Conservation (phyloP, 208 protist genomes). For the Herpetomonas samuelpessoai region DNA sequence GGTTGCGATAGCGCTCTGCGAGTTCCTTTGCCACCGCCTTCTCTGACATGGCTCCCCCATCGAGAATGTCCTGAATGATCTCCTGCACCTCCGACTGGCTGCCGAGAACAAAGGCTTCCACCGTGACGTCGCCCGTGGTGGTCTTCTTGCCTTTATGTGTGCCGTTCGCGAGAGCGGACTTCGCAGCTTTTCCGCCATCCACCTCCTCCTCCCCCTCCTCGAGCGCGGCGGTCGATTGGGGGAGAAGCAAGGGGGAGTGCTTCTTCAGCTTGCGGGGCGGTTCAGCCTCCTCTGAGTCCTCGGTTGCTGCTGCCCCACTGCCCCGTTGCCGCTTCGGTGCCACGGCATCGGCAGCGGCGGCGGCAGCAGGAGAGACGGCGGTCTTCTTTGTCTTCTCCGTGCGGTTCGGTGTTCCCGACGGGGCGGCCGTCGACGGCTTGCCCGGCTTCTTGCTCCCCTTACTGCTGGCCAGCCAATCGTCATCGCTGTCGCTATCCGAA, state of each 20-base stretch:
- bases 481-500: conserved; percentile 17
- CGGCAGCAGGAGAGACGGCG: neutral
- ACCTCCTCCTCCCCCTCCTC: neutral
- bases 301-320: too few species aligned
- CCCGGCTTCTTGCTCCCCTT: neutral
- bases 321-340: too few species aligned
- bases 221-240: conserved; percentile 24
- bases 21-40: conserved; percentile 50
- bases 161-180: neutral
- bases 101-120: conserved; percentile 64
- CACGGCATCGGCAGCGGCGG: neutral
- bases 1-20: conserved; percentile 50
- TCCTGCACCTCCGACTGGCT: conserved; percentile 43
- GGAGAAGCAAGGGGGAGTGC: conserved; percentile 32
- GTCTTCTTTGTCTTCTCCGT: too few species aligned
- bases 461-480: conserved; percentile 6
- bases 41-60: conserved; percentile 18
- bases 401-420: too few species aligned
- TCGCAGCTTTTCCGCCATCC: too few species aligned
- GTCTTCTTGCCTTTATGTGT: conserved; percentile 3
- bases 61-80: conserved; percentile 44
- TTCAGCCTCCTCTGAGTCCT: neutral
- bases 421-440: conserved; percentile 9
- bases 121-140: conserved; percentile 18
- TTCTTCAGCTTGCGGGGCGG: conserved; percentile 1